Percentiles rank a stretch among this genome's conserved stretches.
These are phyloP conservation scores for Zostera marina DNA, from an alignment of 116 monocot species.

Conservation along the genomic window DNA sequence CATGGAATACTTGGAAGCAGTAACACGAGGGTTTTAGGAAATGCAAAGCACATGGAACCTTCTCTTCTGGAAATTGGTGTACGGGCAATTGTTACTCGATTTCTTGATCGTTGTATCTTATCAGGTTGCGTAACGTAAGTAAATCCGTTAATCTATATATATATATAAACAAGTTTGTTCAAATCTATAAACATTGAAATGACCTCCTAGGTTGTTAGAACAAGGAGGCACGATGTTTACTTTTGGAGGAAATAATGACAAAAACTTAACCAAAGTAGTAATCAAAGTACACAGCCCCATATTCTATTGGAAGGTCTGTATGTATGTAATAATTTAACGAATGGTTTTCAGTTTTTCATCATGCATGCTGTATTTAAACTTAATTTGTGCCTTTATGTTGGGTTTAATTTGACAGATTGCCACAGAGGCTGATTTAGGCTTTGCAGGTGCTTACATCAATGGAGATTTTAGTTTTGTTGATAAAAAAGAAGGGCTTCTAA, in stretches of 20 bases:
- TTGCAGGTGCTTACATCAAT: constrained; percentile 30
- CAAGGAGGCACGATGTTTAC: constrained; percentile 18
- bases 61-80: constrained; percentile 69
- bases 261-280: constrained; percentile 5
- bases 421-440: constrained; percentile 25
- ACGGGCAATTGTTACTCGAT: constrained; percentile 42
- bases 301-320: constrained; percentile 19
- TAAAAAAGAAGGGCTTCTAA: constrained; percentile 17
- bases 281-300: constrained; percentile 14
- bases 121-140: constrained; percentile 64
- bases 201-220: constrained; percentile 16
- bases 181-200: too few relatives aligned
- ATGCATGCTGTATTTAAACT: neutral
- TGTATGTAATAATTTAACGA: neutral
- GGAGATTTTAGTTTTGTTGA: constrained; percentile 23
- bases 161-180: too few relatives aligned
- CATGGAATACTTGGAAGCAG: constrained; percentile 36
- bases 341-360: neutral
- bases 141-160: neutral
- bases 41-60: constrained; percentile 60
- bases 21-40: constrained; percentile 17
- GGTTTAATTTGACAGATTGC: constrained; percentile 12
- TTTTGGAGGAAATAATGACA: constrained; percentile 8
- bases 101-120: constrained; percentile 41
- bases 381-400: neutral